Evolutionary conservation across 148 eudicot species (phyloP), one percentile per base, ranked within the genome.

Genomic region (Persicaria maculosa): DNA sequence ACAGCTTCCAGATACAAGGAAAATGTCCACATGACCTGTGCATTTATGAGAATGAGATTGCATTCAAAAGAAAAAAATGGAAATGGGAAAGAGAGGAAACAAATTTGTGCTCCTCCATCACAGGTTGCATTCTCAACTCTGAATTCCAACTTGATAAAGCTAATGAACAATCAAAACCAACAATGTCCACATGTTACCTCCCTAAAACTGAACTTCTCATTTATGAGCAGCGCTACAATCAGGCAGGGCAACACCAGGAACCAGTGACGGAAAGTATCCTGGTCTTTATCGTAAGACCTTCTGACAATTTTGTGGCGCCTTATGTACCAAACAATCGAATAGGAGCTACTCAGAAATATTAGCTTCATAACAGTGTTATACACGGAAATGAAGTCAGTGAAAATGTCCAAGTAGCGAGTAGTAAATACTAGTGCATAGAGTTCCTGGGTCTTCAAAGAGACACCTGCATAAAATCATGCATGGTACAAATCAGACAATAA

Each of bases 11-110:
- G 78, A 79, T 71, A 95, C 74, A 95, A 82, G 57, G 98, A 94
- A 84, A 95, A 95, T 72, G 97, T 80, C 98, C 98, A 95, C 96
- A 95, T 83, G 54, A 95, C 91, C 99, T 95, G 85, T 72, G 78
- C 72, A 80, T 67, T 22, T 47, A 81, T 77, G 52, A 43, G 59
- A 31, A 31, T 31, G 40, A 31, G 40, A 31, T 2, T 31, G 40
- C 40, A 31, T 31, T 31, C 40, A 31, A 31, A 31, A 31, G 40
- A 31, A 31, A 31, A 31, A 31, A 31, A 31, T 31, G 40, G 40
- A 74, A 44, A 78, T 74, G 47, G 79, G 64, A 57, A 68, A 70
- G 55, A 36, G 57, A 74, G 59, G 10, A 68, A n/a, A 45, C 5
- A 52, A 67, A n/a, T 47, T 50, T 22, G 22, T 47, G 54, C 15